These are phyloP conservation scores for Schizochytrium sp. DNA, from an alignment of 108 stramenopile genomes.

Conservation along the genomic window DNA sequence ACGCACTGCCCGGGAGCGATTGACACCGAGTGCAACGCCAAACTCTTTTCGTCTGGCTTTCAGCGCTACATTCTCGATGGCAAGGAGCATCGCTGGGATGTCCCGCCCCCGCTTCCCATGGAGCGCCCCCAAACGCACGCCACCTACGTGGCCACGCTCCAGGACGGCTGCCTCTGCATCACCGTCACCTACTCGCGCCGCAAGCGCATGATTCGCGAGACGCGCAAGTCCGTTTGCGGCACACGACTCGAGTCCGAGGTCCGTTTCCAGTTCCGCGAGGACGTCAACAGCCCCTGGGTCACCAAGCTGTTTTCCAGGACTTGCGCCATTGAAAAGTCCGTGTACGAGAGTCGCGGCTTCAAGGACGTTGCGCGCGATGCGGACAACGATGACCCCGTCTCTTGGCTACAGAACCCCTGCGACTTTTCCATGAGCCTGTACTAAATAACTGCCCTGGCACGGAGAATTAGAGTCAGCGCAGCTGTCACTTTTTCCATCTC, in stretches of 20 bases:
- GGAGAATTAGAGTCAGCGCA: too few relatives aligned
- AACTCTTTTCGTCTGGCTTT: background rate
- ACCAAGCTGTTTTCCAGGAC: background rate
- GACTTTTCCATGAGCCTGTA: background rate
- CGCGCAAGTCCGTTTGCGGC: background rate
- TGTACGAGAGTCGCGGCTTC: background rate
- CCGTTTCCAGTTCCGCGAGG: constrained; percentile 1
- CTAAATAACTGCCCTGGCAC: background rate
- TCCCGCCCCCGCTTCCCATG: background rate
- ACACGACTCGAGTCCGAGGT: background rate
- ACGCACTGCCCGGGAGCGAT: background rate
- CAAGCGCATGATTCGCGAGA: constrained; percentile 12
- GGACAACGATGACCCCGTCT: background rate
- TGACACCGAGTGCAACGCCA: background rate
- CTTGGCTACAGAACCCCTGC: background rate
- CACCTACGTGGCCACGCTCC: background rate
- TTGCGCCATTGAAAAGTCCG: background rate
- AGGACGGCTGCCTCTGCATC: background rate
- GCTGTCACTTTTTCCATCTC: too few relatives aligned
- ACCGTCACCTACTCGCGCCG: background rate
- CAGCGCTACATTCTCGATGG: constrained; percentile 12
- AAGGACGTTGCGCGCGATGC: background rate
- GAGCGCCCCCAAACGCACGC: background rate
- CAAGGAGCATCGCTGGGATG: constrained; percentile 5
- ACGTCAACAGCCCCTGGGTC: background rate